Evolutionary conservation across 1,139 yeast genomes (phyloP).

Genomic region (Zygoascus hellenicus): DNA sequence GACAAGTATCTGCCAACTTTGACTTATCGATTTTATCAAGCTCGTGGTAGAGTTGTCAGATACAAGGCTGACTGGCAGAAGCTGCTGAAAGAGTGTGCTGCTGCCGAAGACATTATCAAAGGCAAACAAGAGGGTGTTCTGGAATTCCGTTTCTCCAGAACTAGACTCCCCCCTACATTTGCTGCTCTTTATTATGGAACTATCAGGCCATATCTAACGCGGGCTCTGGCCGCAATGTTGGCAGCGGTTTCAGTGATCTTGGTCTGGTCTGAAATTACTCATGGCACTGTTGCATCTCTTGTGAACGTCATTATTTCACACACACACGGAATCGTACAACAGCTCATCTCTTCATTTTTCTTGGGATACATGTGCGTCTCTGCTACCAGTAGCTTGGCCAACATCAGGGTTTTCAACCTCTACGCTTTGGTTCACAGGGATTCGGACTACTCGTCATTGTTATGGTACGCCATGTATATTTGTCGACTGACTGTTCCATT

Average conservation of each 20-base stretch:
- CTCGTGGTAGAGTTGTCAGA: slow-evolving; percentile 30
- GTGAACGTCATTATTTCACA: slow-evolving; percentile 46
- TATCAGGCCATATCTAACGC: slow-evolving; percentile 44
- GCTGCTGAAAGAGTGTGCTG: slow-evolving; percentile 36
- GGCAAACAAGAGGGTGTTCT: slow-evolving; percentile 21
- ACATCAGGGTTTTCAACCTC: slow-evolving; percentile 64
- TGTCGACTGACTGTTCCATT: slow-evolving; percentile 80
- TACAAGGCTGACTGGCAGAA: slow-evolving; percentile 38
- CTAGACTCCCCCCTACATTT: slow-evolving; percentile 36
- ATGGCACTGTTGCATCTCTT: slow-evolving; percentile 59
- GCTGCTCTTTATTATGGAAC: slow-evolving; percentile 40
- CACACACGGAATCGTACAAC: slow-evolving; percentile 33
- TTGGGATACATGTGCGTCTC: slow-evolving; percentile 65
- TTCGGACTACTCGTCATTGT: slow-evolving; percentile 68
- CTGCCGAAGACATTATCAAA: slow-evolving; percentile 32
- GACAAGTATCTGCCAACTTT: slow-evolving; percentile 27
- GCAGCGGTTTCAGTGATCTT: slow-evolving; percentile 48
- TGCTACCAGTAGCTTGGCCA: slow-evolving; percentile 60
- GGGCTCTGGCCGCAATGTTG: slow-evolving; percentile 38
- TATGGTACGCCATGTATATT: slow-evolving; percentile 75
- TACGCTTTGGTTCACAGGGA: slow-evolving; percentile 64
- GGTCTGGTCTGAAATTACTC: slow-evolving; percentile 68
- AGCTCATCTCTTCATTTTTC: slow-evolving; percentile 38
- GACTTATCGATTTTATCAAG: slow-evolving; percentile 23
- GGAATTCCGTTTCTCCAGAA: slow-evolving; percentile 28